Base-by-base conservation (phyloP, 1,284 basidiomycete genomes). In the Peniophora sp. region DNA sequence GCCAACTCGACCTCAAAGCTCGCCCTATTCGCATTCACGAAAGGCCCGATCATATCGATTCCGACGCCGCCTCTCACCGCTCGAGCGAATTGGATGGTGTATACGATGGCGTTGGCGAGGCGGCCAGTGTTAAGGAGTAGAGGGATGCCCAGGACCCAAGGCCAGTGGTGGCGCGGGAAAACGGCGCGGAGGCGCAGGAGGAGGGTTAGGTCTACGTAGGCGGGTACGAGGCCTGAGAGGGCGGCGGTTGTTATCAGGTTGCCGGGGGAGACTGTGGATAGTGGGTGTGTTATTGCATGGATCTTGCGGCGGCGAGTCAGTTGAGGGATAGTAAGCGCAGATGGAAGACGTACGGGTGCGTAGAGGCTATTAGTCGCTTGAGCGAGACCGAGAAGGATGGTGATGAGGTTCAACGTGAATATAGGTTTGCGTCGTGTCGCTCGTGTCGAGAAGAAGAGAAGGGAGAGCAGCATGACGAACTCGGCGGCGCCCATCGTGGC, bases 1-100 rank as follows among this genome's bases (percentile, higher is more conserved):
- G 61, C 58, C 62, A 61, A 64, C 41, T 65, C 65, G 17, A 63
- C 49, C 51, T 61, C 63, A 23, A 60, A 48, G 34, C 50, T 50
- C 11, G 53, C 52, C 3, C 47, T 36, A 10, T 47, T 41, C 3
- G 51, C 48, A 14, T 52, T 50, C 34, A 53, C 34, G 34, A 57
- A 11, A 44, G 57, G 44, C 32, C 45, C 50, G 17, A 19, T 32
- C 45, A 23, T 14, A 25, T 17, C 27, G 39, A 47, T 16, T 11
- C 38, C 39, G 45, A 17, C 17, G 2, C 17, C 10, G 2, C 25
- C 16, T 3, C 24, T 32, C 11, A 49, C 32, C 10, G 16, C 41
- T 14, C 48, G 41, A 14, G 48, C 17, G 23, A 55, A 54, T 34
- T 50, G 39, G 16, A 38, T 34, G 17, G 56, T 54, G 49, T 55